Percentiles rank a stretch among this genome's conserved stretches.
phyloP scores from a whole-genome alignment of 2,329 filamentous ascomycete genomes.

The Fusarium siculi region DNA sequence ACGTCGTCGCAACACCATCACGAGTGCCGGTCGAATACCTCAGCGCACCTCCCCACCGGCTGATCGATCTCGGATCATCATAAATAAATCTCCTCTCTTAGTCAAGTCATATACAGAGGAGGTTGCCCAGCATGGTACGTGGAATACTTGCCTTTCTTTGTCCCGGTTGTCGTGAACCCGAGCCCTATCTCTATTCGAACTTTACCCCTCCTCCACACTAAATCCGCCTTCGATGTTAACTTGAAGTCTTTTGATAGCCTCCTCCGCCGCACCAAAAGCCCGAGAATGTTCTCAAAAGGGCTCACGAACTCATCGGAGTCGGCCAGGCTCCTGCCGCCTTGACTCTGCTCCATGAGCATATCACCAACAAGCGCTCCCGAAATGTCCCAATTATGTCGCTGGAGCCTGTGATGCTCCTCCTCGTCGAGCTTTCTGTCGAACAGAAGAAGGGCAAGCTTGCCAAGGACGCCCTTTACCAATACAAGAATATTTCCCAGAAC shows the following conservation, averaged over 20 bases:
- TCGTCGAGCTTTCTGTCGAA: constrained; percentile 96
- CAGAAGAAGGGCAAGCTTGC: constrained; percentile 98
- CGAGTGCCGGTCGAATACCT: constrained; percentile 53
- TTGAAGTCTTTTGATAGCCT: constrained; percentile 66
- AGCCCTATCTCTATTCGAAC: constrained; percentile 26
- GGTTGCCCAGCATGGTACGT: constrained; percentile 64
- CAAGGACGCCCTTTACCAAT: constrained; percentile 98
- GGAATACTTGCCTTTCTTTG: constrained; percentile 28
- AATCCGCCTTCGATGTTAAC: constrained; percentile 44
- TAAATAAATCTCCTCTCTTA: constrained; percentile 51
- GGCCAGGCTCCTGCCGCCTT: constrained; percentile 92
- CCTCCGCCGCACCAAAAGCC: constrained; percentile 97
- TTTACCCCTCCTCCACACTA: constrained; percentile 46
- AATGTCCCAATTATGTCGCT: constrained; percentile 96
- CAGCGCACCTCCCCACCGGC: constrained; percentile 49
- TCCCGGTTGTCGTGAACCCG: constrained; percentile 10
- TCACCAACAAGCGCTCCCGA: constrained; percentile 96
- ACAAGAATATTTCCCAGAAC: constrained; percentile 99
- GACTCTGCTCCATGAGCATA: constrained; percentile 97
- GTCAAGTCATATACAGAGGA: constrained; percentile 57
- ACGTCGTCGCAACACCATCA: constrained; percentile 51
- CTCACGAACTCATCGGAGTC: constrained; percentile 98
- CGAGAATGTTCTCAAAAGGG: constrained; percentile 98
- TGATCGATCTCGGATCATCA: constrained; percentile 52
- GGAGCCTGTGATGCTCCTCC: constrained; percentile 97